phyloP scores from a whole-genome alignment of 345 rosid species.

The Populus deltoides region DNA sequence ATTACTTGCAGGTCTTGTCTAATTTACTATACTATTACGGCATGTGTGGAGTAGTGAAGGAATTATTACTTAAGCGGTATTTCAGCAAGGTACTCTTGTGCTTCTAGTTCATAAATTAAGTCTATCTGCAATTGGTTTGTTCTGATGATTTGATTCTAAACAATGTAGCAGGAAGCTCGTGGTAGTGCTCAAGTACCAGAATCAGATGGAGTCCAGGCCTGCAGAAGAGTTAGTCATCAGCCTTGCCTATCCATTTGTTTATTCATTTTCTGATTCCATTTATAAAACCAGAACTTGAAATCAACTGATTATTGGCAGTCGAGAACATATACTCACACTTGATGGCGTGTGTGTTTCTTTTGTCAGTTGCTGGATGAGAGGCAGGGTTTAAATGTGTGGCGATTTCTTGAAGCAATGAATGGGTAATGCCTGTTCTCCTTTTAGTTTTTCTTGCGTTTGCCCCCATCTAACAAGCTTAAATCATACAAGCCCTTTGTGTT shows the following conservation, averaged over 20 bases:
- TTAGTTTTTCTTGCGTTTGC: constrained; percentile 7
- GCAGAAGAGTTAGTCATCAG: constrained; percentile 70
- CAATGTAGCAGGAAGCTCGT: constrained; percentile 66
- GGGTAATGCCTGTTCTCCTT: constrained; percentile 46
- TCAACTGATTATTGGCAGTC: background rate
- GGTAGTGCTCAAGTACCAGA: constrained; percentile 77
- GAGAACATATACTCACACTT: constrained; percentile 5
- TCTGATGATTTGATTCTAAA: constrained; percentile 24
- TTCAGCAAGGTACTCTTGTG: constrained; percentile 73
- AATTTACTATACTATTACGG: constrained; percentile 87
- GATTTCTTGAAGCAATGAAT: constrained; percentile 80
- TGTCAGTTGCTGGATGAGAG: constrained; percentile 77
- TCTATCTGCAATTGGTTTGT: constrained; percentile 12
- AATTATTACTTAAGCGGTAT: constrained; percentile 75
- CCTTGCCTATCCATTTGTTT: constrained; percentile 7
- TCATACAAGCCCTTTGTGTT: background rate
- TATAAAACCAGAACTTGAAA: background rate
- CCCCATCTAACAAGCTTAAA: background rate
- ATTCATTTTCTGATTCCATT: background rate
- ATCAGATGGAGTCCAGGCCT: constrained; percentile 70
- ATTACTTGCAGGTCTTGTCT: constrained; percentile 62
- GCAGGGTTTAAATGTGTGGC: constrained; percentile 75
- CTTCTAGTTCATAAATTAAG: constrained; percentile 11
- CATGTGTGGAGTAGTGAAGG: constrained; percentile 90
- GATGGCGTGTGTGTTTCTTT: constrained; percentile 17